Conservation (phyloP, 2,329 filamentous ascomycete genomes). For the Hirsutella rhossiliensis region DNA sequence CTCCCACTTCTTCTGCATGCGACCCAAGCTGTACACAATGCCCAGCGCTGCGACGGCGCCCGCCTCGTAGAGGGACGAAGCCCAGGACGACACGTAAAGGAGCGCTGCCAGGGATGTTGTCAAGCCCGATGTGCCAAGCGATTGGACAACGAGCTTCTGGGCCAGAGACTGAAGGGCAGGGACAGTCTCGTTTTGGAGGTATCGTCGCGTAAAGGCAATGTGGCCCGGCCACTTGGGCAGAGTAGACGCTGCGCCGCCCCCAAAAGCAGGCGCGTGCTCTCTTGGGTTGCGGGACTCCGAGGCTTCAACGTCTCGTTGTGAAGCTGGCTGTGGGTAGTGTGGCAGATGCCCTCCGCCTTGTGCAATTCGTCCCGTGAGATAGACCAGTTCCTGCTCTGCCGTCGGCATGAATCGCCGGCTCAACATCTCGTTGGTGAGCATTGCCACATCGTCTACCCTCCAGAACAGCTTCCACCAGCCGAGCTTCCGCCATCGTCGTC, state of each 20-base stretch:
- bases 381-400: constrained; percentile 74
- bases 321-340: constrained; percentile 23
- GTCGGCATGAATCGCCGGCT: constrained; percentile 63
- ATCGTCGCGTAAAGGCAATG: constrained; percentile 58
- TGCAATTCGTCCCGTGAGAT: constrained; percentile 64
- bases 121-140: constrained; percentile 58
- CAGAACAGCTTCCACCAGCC: constrained; percentile 94
- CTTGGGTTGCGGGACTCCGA: constrained; percentile 10
- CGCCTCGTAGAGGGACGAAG: constrained; percentile 45
- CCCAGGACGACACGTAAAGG: constrained; percentile 42
- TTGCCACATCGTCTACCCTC: constrained; percentile 82
- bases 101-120: constrained; percentile 42
- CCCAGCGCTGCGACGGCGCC: constrained; percentile 50
- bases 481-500: constrained; percentile 66
- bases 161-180: constrained; percentile 61
- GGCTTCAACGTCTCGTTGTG: constrained; percentile 5
- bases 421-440: constrained; percentile 71
- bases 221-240: constrained; percentile 56
- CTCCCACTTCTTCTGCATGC: constrained; percentile 53
- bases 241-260: constrained; percentile 5
- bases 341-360: constrained; percentile 24
- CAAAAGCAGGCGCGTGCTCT: constrained; percentile 13
- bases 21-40: constrained; percentile 43
- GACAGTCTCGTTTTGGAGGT: constrained; percentile 53
- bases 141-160: constrained; percentile 64